These are phyloP conservation scores for Trichoderma asperelloides DNA, from an alignment of 495 filamentous ascomycete genomes.

Conservation along the genomic window DNA sequence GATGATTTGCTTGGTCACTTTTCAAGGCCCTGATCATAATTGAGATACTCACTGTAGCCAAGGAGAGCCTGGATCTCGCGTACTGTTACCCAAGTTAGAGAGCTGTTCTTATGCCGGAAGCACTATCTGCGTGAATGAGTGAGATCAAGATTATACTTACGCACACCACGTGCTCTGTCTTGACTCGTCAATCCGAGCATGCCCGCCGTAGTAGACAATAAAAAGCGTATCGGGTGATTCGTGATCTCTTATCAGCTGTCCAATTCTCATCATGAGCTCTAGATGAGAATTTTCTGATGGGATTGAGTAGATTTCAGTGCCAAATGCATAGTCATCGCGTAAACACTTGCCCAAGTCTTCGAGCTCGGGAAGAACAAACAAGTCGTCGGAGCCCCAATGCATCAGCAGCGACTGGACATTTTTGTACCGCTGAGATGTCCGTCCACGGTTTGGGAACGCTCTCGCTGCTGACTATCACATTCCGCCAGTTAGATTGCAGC, in stretches of 20 bases:
- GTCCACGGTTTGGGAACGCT: slow-evolving; percentile 39
- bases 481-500: neutral
- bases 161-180: slow-evolving; percentile 46
- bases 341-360: slow-evolving; percentile 41
- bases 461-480: slow-evolving; percentile 36
- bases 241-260: slow-evolving; percentile 40
- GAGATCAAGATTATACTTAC: slow-evolving; percentile 3
- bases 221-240: slow-evolving; percentile 40
- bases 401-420: slow-evolving; percentile 44
- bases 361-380: slow-evolving; percentile 43
- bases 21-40: neutral
- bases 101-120: neutral
- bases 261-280: slow-evolving; percentile 39
- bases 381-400: slow-evolving; percentile 47
- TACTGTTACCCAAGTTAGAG: slow-evolving; percentile 13
- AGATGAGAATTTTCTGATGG: slow-evolving; percentile 42
- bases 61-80: slow-evolving; percentile 31
- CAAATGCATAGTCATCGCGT: slow-evolving; percentile 37
- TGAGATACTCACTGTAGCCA: slow-evolving; percentile 28
- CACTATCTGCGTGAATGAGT: neutral
- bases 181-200: slow-evolving; percentile 42
- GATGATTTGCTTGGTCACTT: neutral
- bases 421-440: slow-evolving; percentile 35
- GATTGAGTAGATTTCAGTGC: slow-evolving; percentile 41
- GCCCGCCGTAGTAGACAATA: slow-evolving; percentile 46